Percentiles rank a stretch among this genome's conserved stretches.
Conservation (phyloP, 441 rosid genomes). For the Populus tomentosa region DNA sequence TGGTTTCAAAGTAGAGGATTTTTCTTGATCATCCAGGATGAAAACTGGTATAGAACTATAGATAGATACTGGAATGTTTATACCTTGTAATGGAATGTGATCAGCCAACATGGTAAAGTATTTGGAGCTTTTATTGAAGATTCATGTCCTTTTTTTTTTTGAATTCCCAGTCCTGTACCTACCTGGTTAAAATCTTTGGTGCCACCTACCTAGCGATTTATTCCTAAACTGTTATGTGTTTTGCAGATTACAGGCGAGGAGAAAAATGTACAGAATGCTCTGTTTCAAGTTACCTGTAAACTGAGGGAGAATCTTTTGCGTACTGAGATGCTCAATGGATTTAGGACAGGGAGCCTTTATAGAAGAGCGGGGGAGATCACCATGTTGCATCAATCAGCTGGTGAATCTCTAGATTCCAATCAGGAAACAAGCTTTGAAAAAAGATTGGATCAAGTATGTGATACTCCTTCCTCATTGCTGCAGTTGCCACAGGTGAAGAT, state of each 20-base stretch:
- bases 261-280: slow-evolving; percentile 39
- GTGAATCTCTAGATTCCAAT: slow-evolving; percentile 6
- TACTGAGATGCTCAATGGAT: slow-evolving; percentile 30
- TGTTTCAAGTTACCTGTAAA: slow-evolving; percentile 33
- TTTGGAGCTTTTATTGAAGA: neutral
- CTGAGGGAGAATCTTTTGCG: slow-evolving; percentile 38
- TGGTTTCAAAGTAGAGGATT: too few species aligned
- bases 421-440: slow-evolving; percentile 22
- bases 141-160: neutral
- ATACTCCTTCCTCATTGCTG: slow-evolving; percentile 14
- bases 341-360: neutral
- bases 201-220: slow-evolving; percentile 5
- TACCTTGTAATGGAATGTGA: neutral
- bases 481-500: slow-evolving; percentile 33
- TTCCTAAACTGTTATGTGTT: neutral
- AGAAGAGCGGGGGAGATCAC: slow-evolving; percentile 23
- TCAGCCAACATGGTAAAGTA: neutral
- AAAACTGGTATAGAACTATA: neutral
- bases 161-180: neutral
- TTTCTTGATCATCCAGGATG: neutral
- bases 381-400: slow-evolving; percentile 18
- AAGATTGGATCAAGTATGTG: slow-evolving; percentile 28
- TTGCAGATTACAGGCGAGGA: slow-evolving; percentile 45
- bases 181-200: neutral
- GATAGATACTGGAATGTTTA: neutral